These are phyloP conservation scores for Euphorbia schlechtendalii DNA, from an alignment of 441 rosid genomes.

Conservation along the genomic window DNA sequence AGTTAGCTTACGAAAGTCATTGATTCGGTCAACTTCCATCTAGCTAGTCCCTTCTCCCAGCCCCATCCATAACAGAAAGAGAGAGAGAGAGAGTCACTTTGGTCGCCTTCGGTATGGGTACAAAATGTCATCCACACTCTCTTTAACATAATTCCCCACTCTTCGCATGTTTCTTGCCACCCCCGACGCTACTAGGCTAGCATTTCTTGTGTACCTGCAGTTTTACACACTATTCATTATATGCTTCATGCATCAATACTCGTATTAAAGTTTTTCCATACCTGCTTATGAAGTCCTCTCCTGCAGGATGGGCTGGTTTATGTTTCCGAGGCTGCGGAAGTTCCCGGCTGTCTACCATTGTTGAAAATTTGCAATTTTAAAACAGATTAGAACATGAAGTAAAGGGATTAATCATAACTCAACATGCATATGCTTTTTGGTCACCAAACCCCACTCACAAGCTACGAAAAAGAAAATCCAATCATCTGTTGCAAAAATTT, in stretches of 20 bases:
- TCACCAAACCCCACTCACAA: too few relatives aligned
- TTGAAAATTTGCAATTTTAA: neutral
- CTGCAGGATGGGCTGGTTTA: slow-evolving; percentile 35
- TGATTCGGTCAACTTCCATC: slow-evolving; percentile 7
- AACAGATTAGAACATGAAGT: too few relatives aligned
- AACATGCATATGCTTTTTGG: too few relatives aligned
- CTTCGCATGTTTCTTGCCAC: slow-evolving; percentile 61
- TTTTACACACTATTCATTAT: too few relatives aligned
- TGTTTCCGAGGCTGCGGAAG: slow-evolving; percentile 24
- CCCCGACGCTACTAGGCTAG: slow-evolving; percentile 65
- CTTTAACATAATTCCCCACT: slow-evolving; percentile 63
- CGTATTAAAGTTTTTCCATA: slow-evolving; percentile 26
- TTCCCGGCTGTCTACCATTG: slow-evolving; percentile 33
- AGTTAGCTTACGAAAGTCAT: slow-evolving; percentile 4
- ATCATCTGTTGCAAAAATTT: too few relatives aligned
- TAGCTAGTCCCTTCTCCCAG: neutral
- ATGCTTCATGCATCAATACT: neutral
- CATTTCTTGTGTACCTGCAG: slow-evolving; percentile 68
- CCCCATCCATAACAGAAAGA: neutral
- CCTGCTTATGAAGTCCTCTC: slow-evolving; percentile 56
- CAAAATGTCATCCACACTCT: slow-evolving; percentile 49
- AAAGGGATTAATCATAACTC: too few relatives aligned
- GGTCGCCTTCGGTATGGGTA: slow-evolving; percentile 59
- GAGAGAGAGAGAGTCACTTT: slow-evolving; percentile 46
- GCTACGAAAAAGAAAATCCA: too few relatives aligned